These are phyloP conservation scores for Plasmodium billcollinsi DNA, from an alignment of 169 alveolate genomes.

Conservation along the genomic window DNA sequence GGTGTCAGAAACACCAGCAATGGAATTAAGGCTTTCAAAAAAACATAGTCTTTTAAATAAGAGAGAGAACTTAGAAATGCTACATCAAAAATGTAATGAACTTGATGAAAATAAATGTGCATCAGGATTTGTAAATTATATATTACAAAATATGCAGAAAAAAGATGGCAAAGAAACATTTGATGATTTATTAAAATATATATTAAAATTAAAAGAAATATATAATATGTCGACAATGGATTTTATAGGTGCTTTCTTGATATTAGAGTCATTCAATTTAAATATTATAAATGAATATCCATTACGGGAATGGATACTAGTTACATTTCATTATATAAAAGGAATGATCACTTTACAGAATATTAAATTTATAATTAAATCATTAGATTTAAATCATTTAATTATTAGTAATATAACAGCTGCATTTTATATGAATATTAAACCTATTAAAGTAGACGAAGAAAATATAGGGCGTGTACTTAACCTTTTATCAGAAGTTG, in stretches of 20 bases:
- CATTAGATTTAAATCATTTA: constrained; percentile 34
- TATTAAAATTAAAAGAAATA: constrained; percentile 49
- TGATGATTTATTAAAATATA: constrained; percentile 50
- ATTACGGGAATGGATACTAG: constrained; percentile 64
- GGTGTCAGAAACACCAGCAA: constrained; percentile 35
- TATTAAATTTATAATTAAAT: constrained; percentile 26
- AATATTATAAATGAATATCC: constrained; percentile 44
- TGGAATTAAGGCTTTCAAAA: constrained; percentile 26
- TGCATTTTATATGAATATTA: constrained; percentile 61
- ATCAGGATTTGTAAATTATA: constrained; percentile 58
- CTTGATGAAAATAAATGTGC: constrained; percentile 75
- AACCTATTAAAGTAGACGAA: constrained; percentile 38
- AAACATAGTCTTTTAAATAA: constrained; percentile 17
- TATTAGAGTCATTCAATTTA: constrained; percentile 49
- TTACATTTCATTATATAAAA: constrained; percentile 66
- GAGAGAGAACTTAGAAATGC: constrained; percentile 12
- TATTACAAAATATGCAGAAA: constrained; percentile 61
- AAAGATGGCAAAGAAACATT: constrained; percentile 47
- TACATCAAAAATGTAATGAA: constrained; percentile 16
- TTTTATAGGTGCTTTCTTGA: constrained; percentile 64
- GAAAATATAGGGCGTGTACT: constrained; percentile 30
- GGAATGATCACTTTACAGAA: constrained; percentile 41
- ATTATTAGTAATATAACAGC: constrained; percentile 58
- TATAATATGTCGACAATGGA: constrained; percentile 51
- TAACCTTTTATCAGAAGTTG: constrained; percentile 32